phyloP scores from a whole-genome alignment of 2,329 filamentous ascomycete species.

The Trichoderma koningiopsis region DNA sequence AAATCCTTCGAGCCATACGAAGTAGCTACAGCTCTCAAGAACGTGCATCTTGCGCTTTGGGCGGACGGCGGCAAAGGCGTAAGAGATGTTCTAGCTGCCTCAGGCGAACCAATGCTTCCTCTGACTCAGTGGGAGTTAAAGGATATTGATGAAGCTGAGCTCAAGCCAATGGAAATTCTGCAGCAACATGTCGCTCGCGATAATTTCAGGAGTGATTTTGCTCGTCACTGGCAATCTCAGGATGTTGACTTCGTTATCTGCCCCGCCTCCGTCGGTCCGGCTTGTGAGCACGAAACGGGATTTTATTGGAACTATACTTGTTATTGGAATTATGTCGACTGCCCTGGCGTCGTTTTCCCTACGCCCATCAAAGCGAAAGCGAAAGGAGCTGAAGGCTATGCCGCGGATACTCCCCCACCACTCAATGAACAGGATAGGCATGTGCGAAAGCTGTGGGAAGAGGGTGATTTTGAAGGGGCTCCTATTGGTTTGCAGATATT shows the following conservation, averaged over 20 bases:
- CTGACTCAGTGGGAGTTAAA: constrained; percentile 35
- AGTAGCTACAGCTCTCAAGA: constrained; percentile 26
- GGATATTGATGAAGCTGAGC: constrained; percentile 20
- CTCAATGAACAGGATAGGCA: constrained; percentile 6
- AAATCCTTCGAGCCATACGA: constrained; percentile 27
- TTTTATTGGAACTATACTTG: constrained; percentile 37
- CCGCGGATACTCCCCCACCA: background rate
- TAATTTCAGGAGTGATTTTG: constrained; percentile 4
- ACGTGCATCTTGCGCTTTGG: constrained; percentile 30
- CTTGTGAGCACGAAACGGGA: constrained; percentile 28
- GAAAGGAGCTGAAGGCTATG: constrained; percentile 23
- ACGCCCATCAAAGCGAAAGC: constrained; percentile 29
- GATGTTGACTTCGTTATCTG: constrained; percentile 36
- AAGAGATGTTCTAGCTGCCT: constrained; percentile 26
- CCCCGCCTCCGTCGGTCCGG: constrained; percentile 33
- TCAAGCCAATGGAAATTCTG: constrained; percentile 1
- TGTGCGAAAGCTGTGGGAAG: constrained; percentile 5
- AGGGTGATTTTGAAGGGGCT: constrained; percentile 26
- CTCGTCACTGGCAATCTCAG: constrained; percentile 30
- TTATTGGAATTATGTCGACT: constrained; percentile 39
- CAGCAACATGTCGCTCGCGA: constrained; percentile 6
- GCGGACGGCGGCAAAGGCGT: constrained; percentile 32
- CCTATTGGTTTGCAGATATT: constrained; percentile 32
- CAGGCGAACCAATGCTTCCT: constrained; percentile 35
- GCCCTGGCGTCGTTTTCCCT: constrained; percentile 35